Evolutionary conservation across 306 rosid species (phyloP).

Genomic region (Cucurbita argyrosperma): DNA sequence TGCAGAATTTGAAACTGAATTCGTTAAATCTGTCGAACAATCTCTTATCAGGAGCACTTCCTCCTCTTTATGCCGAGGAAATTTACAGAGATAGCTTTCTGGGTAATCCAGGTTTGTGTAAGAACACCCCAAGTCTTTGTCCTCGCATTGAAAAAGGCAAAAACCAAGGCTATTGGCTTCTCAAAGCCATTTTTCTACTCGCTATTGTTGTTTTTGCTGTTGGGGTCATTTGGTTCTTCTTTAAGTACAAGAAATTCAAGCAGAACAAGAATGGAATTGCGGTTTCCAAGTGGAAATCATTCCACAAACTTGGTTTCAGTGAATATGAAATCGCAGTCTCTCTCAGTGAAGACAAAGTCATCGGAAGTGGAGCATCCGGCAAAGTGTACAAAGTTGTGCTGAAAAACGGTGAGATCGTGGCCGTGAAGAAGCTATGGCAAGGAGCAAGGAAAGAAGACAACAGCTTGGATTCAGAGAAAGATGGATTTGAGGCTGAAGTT

Average conservation of each 20-base stretch:
- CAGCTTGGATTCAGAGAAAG: slow-evolving; percentile 21
- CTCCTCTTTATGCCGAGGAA: slow-evolving; percentile 40
- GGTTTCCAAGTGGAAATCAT: slow-evolving; percentile 54
- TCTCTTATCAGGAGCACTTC: slow-evolving; percentile 39
- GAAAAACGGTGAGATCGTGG: slow-evolving; percentile 48
- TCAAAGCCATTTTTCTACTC: slow-evolving; percentile 34
- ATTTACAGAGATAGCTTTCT: slow-evolving; percentile 40
- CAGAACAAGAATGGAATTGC: slow-evolving; percentile 28
- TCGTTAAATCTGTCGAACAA: slow-evolving; percentile 48
- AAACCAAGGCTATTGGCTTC: slow-evolving; percentile 31
- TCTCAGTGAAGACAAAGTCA: slow-evolving; percentile 50
- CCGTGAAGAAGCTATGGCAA: slow-evolving; percentile 63
- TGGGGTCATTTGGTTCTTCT: slow-evolving; percentile 48
- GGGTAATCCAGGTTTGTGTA: slow-evolving; percentile 53
- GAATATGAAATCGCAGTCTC: slow-evolving; percentile 41
- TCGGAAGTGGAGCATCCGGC: slow-evolving; percentile 69
- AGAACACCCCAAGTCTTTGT: slow-evolving; percentile 36
- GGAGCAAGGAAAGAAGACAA: slow-evolving; percentile 17
- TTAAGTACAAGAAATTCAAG: slow-evolving; percentile 34
- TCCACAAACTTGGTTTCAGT: slow-evolving; percentile 55
- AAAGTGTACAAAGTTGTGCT: slow-evolving; percentile 63
- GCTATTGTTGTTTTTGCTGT: slow-evolving; percentile 42
- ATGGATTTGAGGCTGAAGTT: slow-evolving; percentile 60
- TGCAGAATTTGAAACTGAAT: slow-evolving; percentile 60
- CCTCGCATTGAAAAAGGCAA: slow-evolving; percentile 16